These are phyloP conservation scores for Onygenales sp. DNA, from an alignment of 2,329 filamentous ascomycete genomes.

Conservation along the genomic window DNA sequence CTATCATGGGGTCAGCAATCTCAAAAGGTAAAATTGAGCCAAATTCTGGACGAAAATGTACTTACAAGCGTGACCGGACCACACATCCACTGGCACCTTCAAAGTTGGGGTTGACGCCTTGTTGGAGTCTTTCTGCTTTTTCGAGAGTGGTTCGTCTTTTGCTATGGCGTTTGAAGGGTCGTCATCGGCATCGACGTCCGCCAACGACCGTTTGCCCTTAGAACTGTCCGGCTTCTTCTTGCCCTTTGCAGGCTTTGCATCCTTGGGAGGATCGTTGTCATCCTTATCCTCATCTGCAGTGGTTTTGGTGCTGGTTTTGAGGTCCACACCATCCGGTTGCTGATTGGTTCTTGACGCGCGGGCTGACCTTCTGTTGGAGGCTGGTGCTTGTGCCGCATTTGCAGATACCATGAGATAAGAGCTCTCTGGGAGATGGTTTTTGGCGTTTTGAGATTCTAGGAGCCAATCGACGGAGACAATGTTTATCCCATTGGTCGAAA, in stretches of 20 bases:
- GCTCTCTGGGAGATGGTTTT: slow-evolving; percentile 31
- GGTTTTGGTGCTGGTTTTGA: no score
- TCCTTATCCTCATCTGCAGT: neutral
- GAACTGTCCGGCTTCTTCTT: slow-evolving; percentile 14
- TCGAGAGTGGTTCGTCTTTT: slow-evolving; percentile 16
- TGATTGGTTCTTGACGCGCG: slow-evolving; percentile 1
- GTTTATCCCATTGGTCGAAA: slow-evolving; percentile 38
- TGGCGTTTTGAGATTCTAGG: slow-evolving; percentile 42
- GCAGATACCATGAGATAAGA: slow-evolving; percentile 24
- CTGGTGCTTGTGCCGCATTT: slow-evolving; percentile 5
- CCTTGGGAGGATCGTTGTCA: slow-evolving; percentile 10
- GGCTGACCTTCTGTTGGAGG: neutral
- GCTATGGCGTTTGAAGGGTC: slow-evolving; percentile 17
- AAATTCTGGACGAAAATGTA: neutral
- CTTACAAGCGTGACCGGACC: slow-evolving; percentile 22
- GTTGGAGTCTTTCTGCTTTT: slow-evolving; percentile 35
- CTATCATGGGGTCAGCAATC: slow-evolving; percentile 5
- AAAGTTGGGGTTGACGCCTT: slow-evolving; percentile 17
- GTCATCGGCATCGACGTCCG: slow-evolving; percentile 8
- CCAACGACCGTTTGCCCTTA: slow-evolving; percentile 19
- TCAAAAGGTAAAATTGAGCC: neutral
- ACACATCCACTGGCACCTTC: slow-evolving; percentile 41
- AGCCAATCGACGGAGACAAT: slow-evolving; percentile 56
- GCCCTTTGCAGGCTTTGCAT: slow-evolving; percentile 23
- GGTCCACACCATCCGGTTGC: neutral